Base-by-base conservation (phyloP, 768 basidiomycete genomes). In the Lactarius pseudohatsudake region DNA sequence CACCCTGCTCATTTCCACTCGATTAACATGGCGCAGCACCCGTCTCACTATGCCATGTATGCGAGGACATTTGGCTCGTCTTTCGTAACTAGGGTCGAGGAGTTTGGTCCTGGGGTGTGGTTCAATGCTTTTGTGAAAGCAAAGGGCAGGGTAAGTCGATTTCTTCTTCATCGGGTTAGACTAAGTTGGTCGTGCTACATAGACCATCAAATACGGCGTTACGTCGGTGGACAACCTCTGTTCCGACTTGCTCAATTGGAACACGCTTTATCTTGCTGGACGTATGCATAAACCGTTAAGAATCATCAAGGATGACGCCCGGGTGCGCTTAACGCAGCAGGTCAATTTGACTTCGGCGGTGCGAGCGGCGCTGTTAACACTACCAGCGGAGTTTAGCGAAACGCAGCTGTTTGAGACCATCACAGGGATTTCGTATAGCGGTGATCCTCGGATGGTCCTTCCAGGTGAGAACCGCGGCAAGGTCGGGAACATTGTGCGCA, bases 171-270 rank as follows among this genome's bases (percentile, higher is more conserved):
- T 2, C 10, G 57, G 36, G 11, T 55, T 41, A 28, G 7, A 10
- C n/a, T 55, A 15, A 32, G 40, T 38, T 55, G 20, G 36, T 38
- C 15, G 13, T 28, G 13, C 30, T 36, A 34, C 47, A 32, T 73
- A 97, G 93, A 89, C 81, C 61, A 92, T 98, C 79, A 99, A 99
- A 79, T 99, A 99, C 75, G 97, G 97, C 16, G 88, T 97, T 32
- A 96, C 96, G 40, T 94, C 94, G 0, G 85, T 96, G 10, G 92
- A 96, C 72, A 89, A 87, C 66, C 84, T 99, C 34, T 94, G 92
- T 71, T 84, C 88, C 0, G 97, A 99, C 74, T 81, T 98, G 32
- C 83, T 96, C 61, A 91, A 94, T 73, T 99, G 97, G 97, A 84
- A 88, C 53, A 85, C 94, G 28, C 83, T 98, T 3, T 99, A 99